These are phyloP conservation scores for Pseudogymnoascus sp. DNA, from an alignment of 2,329 filamentous ascomycete species.

Conservation along the genomic window DNA sequence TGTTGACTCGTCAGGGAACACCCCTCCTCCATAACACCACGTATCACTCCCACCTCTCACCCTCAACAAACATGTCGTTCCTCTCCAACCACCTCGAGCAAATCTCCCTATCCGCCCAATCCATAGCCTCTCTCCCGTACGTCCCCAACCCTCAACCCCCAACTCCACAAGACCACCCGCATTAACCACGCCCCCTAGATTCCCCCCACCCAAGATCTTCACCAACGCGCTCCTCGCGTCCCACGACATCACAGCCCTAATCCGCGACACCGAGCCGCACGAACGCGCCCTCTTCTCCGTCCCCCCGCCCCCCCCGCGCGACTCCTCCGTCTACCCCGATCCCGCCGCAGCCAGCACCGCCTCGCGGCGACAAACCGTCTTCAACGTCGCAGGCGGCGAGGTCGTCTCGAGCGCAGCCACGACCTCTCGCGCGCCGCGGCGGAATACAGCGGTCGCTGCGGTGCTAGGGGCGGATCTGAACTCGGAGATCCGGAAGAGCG, in stretches of 20 bases:
- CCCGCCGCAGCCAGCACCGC: slow-evolving; percentile 27
- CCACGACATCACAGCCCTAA: slow-evolving; percentile 87
- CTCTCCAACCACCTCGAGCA: slow-evolving; percentile 66
- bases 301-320: slow-evolving; percentile 51
- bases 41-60: slow-evolving; percentile 8
- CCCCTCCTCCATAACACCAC: not conserved
- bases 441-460: slow-evolving; percentile 78
- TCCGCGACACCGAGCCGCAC: slow-evolving; percentile 89
- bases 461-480: slow-evolving; percentile 84
- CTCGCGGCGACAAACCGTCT: slow-evolving; percentile 52
- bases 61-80: slow-evolving; percentile 48
- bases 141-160: slow-evolving; percentile 21
- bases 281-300: slow-evolving; percentile 93
- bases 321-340: slow-evolving; percentile 37
- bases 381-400: slow-evolving; percentile 53
- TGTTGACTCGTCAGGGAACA: slow-evolving; percentile 5
- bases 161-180: slow-evolving; percentile 18
- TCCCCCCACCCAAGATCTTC: slow-evolving; percentile 87
- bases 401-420: slow-evolving; percentile 48
- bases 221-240: slow-evolving; percentile 83
- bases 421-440: slow-evolving; percentile 44
- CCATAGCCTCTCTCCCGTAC: slow-evolving; percentile 67
- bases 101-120: slow-evolving; percentile 65
- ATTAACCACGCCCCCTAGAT: slow-evolving; percentile 42
- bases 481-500: slow-evolving; percentile 58